Evolutionary conservation across 768 basidiomycete genomes (phyloP), one percentile per base, ranked within the genome.

Genomic region (Tubosaeta sp.): DNA sequence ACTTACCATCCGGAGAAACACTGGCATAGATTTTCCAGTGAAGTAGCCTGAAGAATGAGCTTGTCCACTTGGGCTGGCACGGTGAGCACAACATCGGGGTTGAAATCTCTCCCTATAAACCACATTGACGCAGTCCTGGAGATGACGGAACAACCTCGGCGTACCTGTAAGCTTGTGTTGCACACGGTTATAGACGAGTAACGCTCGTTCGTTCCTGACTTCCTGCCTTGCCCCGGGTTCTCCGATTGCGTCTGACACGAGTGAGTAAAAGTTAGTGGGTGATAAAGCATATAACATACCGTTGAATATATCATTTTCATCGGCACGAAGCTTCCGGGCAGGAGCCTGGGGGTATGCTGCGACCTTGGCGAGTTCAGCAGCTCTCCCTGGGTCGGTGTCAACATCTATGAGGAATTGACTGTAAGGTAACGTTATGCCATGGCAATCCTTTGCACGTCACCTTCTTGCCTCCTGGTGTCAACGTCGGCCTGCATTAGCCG

Each of bases 11-110:
- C 94, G 55, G 92, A 90, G 76, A 95, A 97, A 64, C 92, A 94
- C 67, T 95, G 95, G 67, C 93, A 97, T 2, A 98, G 81, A 67
- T 98, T 97, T 69, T 97, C 95, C 41, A 97, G 69, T 13, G 91
- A 86, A 5, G 90, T 97, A 5, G 97, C 92, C 68, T 98, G 92
- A 56, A 85, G 79, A 56, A 99, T 97, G 48, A 99, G 76, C 67
- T 88, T 87, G 64, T 94, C 91, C 12, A 99, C 97, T 69, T 99
- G 97, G 10, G 75, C 80, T 25, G 77, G 72, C n/a, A 97, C 89
- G 9, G 77, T 72, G 43, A 98, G 76, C 1, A 77, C 74, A 43
- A 83, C 72, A 5, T 91, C 85, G 0, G 92, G 89, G 63, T 95
- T 90, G 75, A 98, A 98, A 66, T 99, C 97, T 50, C 84, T 85